Percentiles rank a stretch among this genome's conserved stretches.
Evolutionary conservation across 352 stramenopile species (phyloP).

Genomic region (Vaucheria bursata): DNA sequence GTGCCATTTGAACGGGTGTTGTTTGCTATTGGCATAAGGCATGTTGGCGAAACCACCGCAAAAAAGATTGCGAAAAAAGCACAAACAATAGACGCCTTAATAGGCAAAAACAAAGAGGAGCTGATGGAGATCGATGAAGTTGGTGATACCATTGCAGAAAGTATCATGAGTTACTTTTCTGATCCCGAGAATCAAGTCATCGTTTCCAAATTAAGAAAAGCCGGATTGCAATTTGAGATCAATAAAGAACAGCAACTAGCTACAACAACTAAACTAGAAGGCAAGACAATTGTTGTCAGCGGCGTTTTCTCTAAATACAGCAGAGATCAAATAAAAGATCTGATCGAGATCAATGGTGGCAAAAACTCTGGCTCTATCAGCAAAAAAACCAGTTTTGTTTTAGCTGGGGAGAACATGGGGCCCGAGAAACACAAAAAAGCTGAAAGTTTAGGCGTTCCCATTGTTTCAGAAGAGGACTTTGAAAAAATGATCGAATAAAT

Average conservation of each 20-base stretch:
- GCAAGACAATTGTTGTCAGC: not conserved
- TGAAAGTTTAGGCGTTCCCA: not conserved
- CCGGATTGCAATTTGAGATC: not conserved
- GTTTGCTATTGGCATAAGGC: not conserved
- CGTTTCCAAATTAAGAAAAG: conserved; percentile 10
- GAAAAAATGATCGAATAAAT: not conserved
- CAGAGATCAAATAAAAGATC: not conserved
- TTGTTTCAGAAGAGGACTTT: not conserved
- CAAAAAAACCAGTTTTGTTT: not conserved
- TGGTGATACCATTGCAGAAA: not conserved
- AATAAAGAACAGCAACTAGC: not conserved
- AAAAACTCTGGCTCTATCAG: not conserved
- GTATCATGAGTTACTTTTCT: conserved; percentile 9
- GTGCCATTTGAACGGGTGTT: not conserved
- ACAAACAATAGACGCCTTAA: conserved; percentile 5
- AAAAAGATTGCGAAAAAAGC: not conserved
- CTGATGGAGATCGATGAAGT: not conserved
- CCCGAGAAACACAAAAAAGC: not conserved
- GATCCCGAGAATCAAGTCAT: not conserved
- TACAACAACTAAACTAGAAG: not conserved
- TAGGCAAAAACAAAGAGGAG: not conserved
- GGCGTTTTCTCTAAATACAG: not conserved
- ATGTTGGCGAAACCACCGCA: not conserved
- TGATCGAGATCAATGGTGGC: not conserved
- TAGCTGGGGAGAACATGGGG: not conserved